Evolutionary conservation across 768 basidiomycete species (phyloP).

Genomic region (Sporobolomyces phaffii): DNA sequence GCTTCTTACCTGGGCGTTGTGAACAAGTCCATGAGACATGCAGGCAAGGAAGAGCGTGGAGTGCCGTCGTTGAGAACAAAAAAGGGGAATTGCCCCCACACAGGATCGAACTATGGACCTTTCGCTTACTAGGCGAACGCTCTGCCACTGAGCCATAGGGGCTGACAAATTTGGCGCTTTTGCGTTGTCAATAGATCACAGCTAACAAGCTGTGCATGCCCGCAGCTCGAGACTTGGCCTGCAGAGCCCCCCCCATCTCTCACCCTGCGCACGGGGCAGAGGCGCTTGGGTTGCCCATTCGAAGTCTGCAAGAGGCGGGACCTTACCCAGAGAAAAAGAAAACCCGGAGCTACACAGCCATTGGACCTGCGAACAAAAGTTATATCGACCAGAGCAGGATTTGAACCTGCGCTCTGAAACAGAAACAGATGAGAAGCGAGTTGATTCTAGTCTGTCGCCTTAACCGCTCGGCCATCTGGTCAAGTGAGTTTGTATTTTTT

Average conservation of each 20-base stretch:
- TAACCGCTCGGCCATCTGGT: slow-evolving; percentile 21
- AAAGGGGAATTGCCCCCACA: not conserved
- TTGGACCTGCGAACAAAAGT: not conserved
- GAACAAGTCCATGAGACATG: too few relatives aligned
- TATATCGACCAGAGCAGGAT: slow-evolving; percentile 14
- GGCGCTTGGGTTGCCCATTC: too few relatives aligned
- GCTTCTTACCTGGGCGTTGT: too few relatives aligned
- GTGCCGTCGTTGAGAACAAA: not conserved
- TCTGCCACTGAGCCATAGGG: slow-evolving; percentile 16
- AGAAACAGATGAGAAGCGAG: slow-evolving; percentile 15
- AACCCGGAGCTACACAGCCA: too few relatives aligned
- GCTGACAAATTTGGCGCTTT: not conserved
- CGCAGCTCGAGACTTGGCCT: too few relatives aligned
- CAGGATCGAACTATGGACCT: slow-evolving; percentile 16
- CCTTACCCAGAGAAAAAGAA: too few relatives aligned
- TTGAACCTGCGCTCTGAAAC: slow-evolving; percentile 22
- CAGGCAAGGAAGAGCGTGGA: too few relatives aligned
- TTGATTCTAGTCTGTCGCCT: slow-evolving; percentile 17
- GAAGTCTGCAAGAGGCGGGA: too few relatives aligned
- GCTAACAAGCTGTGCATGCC: too few relatives aligned
- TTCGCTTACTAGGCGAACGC: slow-evolving; percentile 16
- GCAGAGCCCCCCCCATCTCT: too few relatives aligned
- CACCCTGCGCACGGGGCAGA: too few relatives aligned
- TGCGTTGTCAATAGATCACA: not conserved
- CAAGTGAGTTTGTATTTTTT: not conserved